phyloP scores from a whole-genome alignment of 495 filamentous ascomycete species.

The Stereocaulon alpinum region DNA sequence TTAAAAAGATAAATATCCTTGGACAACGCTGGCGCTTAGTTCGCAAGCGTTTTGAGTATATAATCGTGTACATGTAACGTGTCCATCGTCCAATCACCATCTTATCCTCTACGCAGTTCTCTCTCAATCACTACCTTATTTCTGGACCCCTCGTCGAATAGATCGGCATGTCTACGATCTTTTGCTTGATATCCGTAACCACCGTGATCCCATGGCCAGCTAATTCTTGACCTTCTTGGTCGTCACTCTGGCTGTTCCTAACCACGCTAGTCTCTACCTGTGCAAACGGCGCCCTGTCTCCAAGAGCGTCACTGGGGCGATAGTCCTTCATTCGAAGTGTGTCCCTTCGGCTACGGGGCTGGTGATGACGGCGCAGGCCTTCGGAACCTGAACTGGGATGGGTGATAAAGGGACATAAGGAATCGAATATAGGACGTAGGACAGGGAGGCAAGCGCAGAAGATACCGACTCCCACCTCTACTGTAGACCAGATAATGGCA shows the following conservation, averaged over 20 bases:
- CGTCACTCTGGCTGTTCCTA: not conserved
- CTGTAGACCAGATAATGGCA: conserved; percentile 7
- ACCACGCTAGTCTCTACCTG: not conserved
- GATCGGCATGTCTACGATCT: not conserved
- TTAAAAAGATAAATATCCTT: too few relatives aligned
- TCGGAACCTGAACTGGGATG: not conserved
- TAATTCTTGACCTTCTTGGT: not conserved
- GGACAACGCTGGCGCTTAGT: too few relatives aligned
- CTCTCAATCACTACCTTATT: not conserved
- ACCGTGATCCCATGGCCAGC: not conserved
- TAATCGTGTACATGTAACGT: too few relatives aligned
- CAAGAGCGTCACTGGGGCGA: not conserved
- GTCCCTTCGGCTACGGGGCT: not conserved
- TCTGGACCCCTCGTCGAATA: too few relatives aligned
- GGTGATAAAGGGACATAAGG: not conserved
- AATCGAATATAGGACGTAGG: not conserved
- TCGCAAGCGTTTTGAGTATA: not conserved
- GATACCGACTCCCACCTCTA: conserved; percentile 7
- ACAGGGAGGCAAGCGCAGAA: conserved; percentile 11
- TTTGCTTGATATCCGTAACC: not conserved
- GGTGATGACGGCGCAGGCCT: not conserved
- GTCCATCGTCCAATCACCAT: too few relatives aligned
- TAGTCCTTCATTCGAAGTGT: not conserved
- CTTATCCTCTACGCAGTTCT: not conserved
- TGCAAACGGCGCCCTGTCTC: conserved; percentile 1